These are phyloP conservation scores for Protomyces inouyei DNA, from an alignment of 1,139 yeast species.

Conservation along the genomic window DNA sequence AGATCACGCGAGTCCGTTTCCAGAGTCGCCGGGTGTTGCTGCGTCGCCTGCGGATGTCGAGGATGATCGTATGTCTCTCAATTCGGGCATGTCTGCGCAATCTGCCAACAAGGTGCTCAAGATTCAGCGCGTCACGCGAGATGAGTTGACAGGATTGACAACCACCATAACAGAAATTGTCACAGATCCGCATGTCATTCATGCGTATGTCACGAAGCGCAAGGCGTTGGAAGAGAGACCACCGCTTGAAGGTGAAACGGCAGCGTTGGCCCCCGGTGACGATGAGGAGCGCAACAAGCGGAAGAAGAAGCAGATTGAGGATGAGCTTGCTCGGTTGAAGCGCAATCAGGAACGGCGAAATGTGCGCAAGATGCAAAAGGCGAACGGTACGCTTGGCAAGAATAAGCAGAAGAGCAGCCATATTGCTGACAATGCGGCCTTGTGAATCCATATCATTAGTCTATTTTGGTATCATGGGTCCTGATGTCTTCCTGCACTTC, in stretches of 20 bases:
- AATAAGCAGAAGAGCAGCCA: not conserved
- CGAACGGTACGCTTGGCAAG: constrained; percentile 7
- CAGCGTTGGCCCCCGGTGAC: constrained; percentile 58
- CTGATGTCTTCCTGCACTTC: too few relatives aligned
- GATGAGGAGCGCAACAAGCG: constrained; percentile 80
- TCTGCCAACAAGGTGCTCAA: constrained; percentile 50
- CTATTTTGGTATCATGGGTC: too few relatives aligned
- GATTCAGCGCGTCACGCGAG: constrained; percentile 75
- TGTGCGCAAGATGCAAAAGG: constrained; percentile 50
- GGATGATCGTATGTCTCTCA: constrained; percentile 38
- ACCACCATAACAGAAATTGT: constrained; percentile 77
- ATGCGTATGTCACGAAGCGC: constrained; percentile 75
- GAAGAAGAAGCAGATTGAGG: constrained; percentile 72
- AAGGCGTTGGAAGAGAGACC: constrained; percentile 62
- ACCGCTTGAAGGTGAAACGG: constrained; percentile 48
- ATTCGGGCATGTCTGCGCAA: constrained; percentile 34
- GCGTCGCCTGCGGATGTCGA: constrained; percentile 36
- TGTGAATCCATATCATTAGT: not conserved
- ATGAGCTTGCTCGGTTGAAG: constrained; percentile 76
- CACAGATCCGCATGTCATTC: constrained; percentile 78
- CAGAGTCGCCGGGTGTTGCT: constrained; percentile 9
- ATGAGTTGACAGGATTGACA: constrained; percentile 69
- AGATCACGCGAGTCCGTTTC: constrained; percentile 11
- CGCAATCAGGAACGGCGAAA: constrained; percentile 63
- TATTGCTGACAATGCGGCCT: not conserved